Conservation (phyloP, 139 green algal genomes). For the Raphidocelis subcapitata region DNA sequence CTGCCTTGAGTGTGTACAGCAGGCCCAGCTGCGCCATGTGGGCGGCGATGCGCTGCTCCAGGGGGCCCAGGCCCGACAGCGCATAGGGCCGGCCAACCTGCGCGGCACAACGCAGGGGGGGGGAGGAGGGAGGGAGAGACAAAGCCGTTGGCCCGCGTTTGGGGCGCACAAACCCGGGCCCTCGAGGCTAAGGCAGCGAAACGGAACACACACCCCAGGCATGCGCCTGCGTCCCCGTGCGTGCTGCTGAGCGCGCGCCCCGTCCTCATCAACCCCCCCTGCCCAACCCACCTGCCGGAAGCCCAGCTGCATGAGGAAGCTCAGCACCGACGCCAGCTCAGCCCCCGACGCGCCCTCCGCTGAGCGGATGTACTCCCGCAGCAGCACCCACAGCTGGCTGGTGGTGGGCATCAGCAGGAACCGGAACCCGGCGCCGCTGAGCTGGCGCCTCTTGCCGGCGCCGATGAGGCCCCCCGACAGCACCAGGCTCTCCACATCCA, state of each 20-base stretch:
- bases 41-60: slow-evolving; percentile 57
- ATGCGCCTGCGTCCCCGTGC: no score
- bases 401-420: slow-evolving; percentile 80
- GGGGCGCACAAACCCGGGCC: no score
- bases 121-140: neutral
- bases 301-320: slow-evolving; percentile 87
- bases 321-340: slow-evolving; percentile 53
- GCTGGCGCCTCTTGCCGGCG: slow-evolving; percentile 1
- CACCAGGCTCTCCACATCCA: slow-evolving; percentile 59
- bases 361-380: slow-evolving; percentile 75
- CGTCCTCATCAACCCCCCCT: neutral
- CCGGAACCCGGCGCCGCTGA: slow-evolving; percentile 71
- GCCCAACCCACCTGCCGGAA: slow-evolving; percentile 50
- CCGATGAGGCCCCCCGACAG: slow-evolving; percentile 42
- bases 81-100: slow-evolving; percentile 40
- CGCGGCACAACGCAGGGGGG: neutral
- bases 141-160: no score
- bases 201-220: no score
- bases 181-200: no score
- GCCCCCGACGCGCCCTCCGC: slow-evolving; percentile 19
- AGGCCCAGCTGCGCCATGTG: slow-evolving; percentile 82
- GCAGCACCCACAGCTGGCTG: slow-evolving; percentile 80
- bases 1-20: slow-evolving; percentile 55
- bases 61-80: slow-evolving; percentile 23
- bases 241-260: no score